Base-by-base conservation (phyloP, 2,329 filamentous ascomycete genomes). In the Anisogramma anomala region DNA sequence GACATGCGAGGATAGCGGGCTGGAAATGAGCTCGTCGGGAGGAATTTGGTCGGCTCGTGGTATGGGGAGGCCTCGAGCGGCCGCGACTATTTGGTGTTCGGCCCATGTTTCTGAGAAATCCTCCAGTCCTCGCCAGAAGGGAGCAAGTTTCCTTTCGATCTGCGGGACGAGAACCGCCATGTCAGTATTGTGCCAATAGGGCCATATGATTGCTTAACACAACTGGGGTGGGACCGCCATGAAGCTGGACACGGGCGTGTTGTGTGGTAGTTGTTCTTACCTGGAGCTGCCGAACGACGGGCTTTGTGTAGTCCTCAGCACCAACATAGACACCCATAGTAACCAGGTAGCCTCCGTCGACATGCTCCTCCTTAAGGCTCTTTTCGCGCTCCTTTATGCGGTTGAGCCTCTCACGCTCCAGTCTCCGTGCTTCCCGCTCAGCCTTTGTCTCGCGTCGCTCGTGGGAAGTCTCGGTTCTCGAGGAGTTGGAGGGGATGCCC, bases 251-350 rank as follows among this genome's bases (percentile, higher is more conserved):
- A n/a, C n/a, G n/a, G n/a, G n/a, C n/a, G n/a, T n/a, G n/a, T n/a
- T n/a, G n/a, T n/a, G n/a, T n/a, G 18, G 17, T 17, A 31, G 7
- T 30, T 8, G 7, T 10, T 17, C 22, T 53, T 71, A 94, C 87
- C 80, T 91, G 89, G 41, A 98, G 66, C 58, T 94, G 88, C 50
- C 91, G 77, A 42, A 96, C 89, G 35, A 85, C 68, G 14, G 74
- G 66, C 61, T 96, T 96, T 67, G 77, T 94, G 58, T 89, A 98
- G 62, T 98, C 91, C 62, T 98, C 91, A 1, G 78, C 68, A 0
- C 89, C 88, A 17, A 85, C 89, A 57, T 98, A 98, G 36, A 88
- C 84, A 26, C 91, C 91, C 56, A 94, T 76, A 0, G 91, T 98
- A 23, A 98, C 91, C 35, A 98, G 66, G 63, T 81, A 98, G 17